phyloP scores from a whole-genome alignment of 2,329 filamentous ascomycete species.

The Penicillium expansum region DNA sequence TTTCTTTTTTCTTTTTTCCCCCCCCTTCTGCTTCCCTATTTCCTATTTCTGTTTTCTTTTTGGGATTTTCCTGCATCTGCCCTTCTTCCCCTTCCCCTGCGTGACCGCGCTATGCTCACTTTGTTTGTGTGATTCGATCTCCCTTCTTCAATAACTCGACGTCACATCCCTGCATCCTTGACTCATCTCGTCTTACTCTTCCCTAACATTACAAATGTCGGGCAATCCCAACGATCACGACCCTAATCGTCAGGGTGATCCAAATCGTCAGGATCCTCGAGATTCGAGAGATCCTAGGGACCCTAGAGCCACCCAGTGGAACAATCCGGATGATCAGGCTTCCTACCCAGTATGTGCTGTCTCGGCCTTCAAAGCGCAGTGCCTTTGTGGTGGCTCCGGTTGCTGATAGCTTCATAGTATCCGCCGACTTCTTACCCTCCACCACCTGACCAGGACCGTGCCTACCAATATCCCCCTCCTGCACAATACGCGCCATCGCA shows the following conservation, averaged over 20 bases:
- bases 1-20: constrained; percentile 14
- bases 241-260: constrained; percentile 35
- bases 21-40: constrained; percentile 17
- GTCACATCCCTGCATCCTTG: constrained; percentile 28
- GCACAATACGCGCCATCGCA: constrained; percentile 33
- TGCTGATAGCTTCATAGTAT: constrained; percentile 24
- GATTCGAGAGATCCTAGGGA: constrained; percentile 28
- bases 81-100: constrained; percentile 22
- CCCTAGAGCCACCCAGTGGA: constrained; percentile 45
- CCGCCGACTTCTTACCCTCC: constrained; percentile 34
- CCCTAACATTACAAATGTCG: constrained; percentile 37
- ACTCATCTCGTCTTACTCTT: constrained; percentile 23
- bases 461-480: constrained; percentile 36
- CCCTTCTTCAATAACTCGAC: constrained; percentile 25
- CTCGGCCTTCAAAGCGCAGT: background rate
- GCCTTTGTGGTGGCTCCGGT: background rate
- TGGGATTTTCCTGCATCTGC: constrained; percentile 10
- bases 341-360: constrained; percentile 38
- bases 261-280: constrained; percentile 40
- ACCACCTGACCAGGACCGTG: constrained; percentile 29
- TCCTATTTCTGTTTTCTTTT: constrained; percentile 15
- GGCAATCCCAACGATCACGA: constrained; percentile 43
- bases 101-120: constrained; percentile 28
- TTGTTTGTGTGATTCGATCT: constrained; percentile 24
- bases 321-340: constrained; percentile 40